These are phyloP conservation scores for Globisporangium solare DNA, from an alignment of 352 stramenopile species.

Conservation along the genomic window DNA sequence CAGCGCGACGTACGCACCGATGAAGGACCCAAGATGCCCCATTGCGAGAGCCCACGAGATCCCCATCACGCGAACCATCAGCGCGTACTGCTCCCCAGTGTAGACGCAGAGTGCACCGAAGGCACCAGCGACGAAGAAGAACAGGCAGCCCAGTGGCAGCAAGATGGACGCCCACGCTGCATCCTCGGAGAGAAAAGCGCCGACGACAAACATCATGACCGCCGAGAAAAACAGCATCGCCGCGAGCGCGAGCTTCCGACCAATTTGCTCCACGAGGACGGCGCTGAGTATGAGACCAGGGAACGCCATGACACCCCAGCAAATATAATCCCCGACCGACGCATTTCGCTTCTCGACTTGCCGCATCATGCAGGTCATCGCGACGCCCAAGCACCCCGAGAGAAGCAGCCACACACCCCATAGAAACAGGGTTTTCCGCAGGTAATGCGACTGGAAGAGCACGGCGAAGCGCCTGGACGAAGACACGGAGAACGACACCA, in stretches of 20 bases:
- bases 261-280: slow-evolving; percentile 29
- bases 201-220: slow-evolving; percentile 22
- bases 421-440: slow-evolving; percentile 33
- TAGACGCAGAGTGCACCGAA: slow-evolving; percentile 29
- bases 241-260: slow-evolving; percentile 28
- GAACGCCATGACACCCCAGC: slow-evolving; percentile 30
- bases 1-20: slow-evolving; percentile 29
- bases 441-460: slow-evolving; percentile 36
- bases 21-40: slow-evolving; percentile 37
- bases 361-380: slow-evolving; percentile 23
- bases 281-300: slow-evolving; percentile 37
- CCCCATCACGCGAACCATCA: slow-evolving; percentile 38
- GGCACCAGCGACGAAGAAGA: slow-evolving; percentile 21
- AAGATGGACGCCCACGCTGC: slow-evolving; percentile 9
- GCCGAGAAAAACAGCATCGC: slow-evolving; percentile 26
- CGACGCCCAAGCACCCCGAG: slow-evolving; percentile 17
- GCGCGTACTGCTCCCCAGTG: slow-evolving; percentile 42
- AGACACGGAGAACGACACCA: slow-evolving; percentile 32
- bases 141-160: slow-evolving; percentile 19
- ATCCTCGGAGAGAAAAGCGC: slow-evolving; percentile 19
- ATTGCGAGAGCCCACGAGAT: slow-evolving; percentile 30
- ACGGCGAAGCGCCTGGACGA: slow-evolving; percentile 33
- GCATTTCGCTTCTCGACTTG: slow-evolving; percentile 20
- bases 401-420: slow-evolving; percentile 41
- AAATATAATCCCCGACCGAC: slow-evolving; percentile 24